Conservation (phyloP, 164 flowering plant genomes). For the Umbellularia californica region DNA sequence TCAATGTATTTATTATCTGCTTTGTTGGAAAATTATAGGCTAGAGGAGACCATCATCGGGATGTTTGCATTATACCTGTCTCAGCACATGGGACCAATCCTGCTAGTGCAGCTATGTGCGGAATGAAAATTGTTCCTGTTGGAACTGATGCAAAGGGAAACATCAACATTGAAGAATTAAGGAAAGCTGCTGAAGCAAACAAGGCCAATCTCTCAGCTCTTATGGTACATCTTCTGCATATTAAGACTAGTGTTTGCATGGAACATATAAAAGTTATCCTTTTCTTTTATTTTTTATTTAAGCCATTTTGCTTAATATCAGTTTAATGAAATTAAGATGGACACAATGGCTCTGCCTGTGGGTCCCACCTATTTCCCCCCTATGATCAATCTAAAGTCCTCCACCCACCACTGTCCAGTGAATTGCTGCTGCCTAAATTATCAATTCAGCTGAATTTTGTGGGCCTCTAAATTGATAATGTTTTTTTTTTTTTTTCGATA, state of each 20-base stretch:
- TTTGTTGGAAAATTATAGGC: constrained; percentile 41
- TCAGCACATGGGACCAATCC: constrained; percentile 99
- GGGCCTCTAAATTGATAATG: too few species aligned
- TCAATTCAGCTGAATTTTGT: too few species aligned
- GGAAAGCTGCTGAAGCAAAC: constrained; percentile 89
- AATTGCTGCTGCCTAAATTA: too few species aligned
- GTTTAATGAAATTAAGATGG: background rate
- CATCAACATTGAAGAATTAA: constrained; percentile 84
- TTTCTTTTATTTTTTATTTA: background rate
- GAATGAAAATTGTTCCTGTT: constrained; percentile 92
- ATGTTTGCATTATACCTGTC: constrained; percentile 96
- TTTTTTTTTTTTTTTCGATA: too few species aligned
- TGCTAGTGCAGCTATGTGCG: constrained; percentile 99
- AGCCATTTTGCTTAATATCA: background rate
- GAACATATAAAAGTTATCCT: too few species aligned
- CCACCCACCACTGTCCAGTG: too few species aligned
- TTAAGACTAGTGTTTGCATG: too few species aligned
- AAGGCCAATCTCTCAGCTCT: constrained; percentile 85
- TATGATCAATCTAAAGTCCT: too few species aligned
- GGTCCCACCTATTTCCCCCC: too few species aligned
- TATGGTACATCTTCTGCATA: constrained; percentile 50
- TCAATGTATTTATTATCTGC: background rate
- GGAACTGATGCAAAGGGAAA: constrained; percentile 99
- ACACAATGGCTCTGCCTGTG: too few species aligned
- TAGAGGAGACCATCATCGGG: constrained; percentile 89